phyloP scores from a whole-genome alignment of 225 moss, liverwort and hornwort genomes.

The Neckera pumila region DNA sequence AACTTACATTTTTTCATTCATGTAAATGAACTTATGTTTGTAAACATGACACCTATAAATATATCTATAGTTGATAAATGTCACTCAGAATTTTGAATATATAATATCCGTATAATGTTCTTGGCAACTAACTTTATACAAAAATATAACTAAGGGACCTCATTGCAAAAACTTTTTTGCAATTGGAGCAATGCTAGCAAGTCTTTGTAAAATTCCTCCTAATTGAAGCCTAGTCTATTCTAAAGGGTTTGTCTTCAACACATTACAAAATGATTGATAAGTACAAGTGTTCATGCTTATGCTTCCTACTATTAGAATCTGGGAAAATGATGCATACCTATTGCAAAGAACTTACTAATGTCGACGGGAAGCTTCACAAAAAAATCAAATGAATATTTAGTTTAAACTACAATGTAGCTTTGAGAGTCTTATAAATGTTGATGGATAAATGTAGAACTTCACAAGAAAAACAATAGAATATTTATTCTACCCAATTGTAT shows the following conservation, averaged over 20 bases:
- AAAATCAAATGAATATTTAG: not conserved
- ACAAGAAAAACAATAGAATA: not conserved
- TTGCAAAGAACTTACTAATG: not conserved
- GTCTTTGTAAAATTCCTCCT: not conserved
- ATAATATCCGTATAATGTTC: not conserved
- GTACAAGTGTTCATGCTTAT: not conserved
- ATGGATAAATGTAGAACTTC: not conserved
- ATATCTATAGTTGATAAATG: too few species aligned
- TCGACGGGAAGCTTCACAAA: accelerated
- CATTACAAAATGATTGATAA: accelerated
- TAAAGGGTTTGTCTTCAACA: accelerated
- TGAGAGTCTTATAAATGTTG: not conserved
- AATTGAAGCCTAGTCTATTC: not conserved
- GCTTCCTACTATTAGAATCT: not conserved
- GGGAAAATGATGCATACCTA: not conserved
- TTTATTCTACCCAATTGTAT: not conserved
- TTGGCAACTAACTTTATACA: not conserved
- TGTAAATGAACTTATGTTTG: not conserved
- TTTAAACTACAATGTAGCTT: not conserved
- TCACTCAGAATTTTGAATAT: not conserved
- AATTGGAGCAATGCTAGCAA: not conserved
- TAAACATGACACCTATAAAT: not conserved
- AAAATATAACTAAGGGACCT: not conserved
- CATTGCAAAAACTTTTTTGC: not conserved
- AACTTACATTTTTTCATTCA: not conserved